Base-by-base conservation (phyloP, 2,329 filamentous ascomycete genomes). In the Fusarium coicis region DNA sequence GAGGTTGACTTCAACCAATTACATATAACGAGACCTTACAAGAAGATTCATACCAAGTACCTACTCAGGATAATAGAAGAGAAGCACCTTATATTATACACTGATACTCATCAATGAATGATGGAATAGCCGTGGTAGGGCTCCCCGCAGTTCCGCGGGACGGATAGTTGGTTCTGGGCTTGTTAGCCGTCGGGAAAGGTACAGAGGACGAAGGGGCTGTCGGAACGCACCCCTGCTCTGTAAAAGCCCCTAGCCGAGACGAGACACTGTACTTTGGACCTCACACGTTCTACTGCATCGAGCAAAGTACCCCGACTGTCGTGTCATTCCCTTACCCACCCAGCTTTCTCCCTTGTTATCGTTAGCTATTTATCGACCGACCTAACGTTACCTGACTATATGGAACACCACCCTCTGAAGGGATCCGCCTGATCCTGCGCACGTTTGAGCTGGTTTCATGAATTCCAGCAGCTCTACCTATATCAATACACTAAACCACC, bases 391-490 rank as follows among this genome's bases (percentile, higher is more conserved):
- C n/a, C n/a, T n/a, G 28, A 30, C 28, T 30, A 30, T 30, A 36
- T 36, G 34, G 16, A 67, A 60, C 52, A 58, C 52, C 44, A 66
- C 34, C 39, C 40, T 42, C 52, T 40, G 43, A 26, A 26, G 26
- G 44, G 52, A 30, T 40, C 59, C 40, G 47, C 60, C 63, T 47
- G 47, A 62, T 66, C 63, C 70, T 81, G 83, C 82, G 82, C 81
- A 81, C 76, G 76, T 82, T 84, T 84, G 83, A 83, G 83, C 80
- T 78, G 74, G 79, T 84, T 84, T 83, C 54, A 42, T 66, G 40
- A 47, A 16, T 57, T 30, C 15, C 15, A 30, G 26, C 39, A 21
- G 8, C 16, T 21, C 23, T 53, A 52, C 67, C 23, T 53, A 55
- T 68, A 68, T 74, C 57, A 69, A 52, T 23, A 11, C 26, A 42